phyloP scores from a whole-genome alignment of 2,329 filamentous ascomycete species.

The Claviceps digitariae region DNA sequence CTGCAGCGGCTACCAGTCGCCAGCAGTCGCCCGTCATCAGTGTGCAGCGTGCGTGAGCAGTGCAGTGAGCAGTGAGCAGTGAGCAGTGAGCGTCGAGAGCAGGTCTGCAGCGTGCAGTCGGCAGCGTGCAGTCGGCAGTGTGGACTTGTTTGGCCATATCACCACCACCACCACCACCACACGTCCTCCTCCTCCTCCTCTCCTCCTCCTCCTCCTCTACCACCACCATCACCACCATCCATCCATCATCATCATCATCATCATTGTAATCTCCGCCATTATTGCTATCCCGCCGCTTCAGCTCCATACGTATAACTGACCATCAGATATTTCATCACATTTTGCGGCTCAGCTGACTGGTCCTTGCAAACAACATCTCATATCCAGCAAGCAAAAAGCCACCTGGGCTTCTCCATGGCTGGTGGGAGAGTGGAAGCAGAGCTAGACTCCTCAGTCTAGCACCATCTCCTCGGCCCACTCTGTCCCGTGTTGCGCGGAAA shows the following conservation, averaged over 20 bases:
- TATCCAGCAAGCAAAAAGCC: not conserved
- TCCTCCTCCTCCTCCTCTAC: no score
- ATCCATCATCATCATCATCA: not conserved
- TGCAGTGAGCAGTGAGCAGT: no score
- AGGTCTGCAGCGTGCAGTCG: no score
- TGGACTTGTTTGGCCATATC: not conserved
- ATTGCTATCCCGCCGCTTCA: not conserved
- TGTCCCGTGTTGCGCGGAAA: not conserved
- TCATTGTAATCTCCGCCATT: not conserved
- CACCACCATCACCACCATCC: not conserved
- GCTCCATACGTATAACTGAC: not conserved
- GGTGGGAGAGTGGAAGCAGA: not conserved
- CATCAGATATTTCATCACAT: not conserved
- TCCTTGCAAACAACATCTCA: not conserved
- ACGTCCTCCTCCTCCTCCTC: no score
- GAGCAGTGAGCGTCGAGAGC: no score
- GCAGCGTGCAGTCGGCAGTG: not conserved
- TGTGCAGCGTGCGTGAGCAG: no score
- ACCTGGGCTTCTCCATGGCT: not conserved
- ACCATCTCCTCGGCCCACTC: not conserved
- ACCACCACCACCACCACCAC: not conserved
- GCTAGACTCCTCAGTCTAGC: not conserved
- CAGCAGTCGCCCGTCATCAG: no score
- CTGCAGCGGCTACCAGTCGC: no score
- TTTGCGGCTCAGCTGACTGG: no score